These are phyloP conservation scores for Stephanodiscus minutulus DNA, from an alignment of 108 stramenopile species.

Conservation along the genomic window DNA sequence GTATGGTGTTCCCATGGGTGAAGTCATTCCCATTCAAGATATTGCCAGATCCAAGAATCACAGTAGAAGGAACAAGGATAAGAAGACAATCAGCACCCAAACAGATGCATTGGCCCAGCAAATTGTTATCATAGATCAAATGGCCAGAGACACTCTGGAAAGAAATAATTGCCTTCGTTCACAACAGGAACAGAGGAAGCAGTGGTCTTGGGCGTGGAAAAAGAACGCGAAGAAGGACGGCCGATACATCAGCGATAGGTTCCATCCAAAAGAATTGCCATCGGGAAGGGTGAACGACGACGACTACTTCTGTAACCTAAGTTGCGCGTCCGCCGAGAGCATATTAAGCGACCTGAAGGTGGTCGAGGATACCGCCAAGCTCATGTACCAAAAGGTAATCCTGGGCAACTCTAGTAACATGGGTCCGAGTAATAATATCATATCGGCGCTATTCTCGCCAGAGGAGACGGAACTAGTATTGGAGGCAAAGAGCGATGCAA, in stretches of 20 bases:
- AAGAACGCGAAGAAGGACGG: not conserved
- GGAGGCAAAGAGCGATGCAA: not conserved
- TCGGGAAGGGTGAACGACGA: not conserved
- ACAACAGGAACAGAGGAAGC: not conserved
- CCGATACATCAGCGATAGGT: not conserved
- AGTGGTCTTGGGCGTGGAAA: slow-evolving; percentile 3
- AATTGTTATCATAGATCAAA: not conserved
- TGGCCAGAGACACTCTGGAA: not conserved
- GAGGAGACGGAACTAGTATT: slow-evolving; percentile 4
- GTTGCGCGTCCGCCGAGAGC: not conserved
- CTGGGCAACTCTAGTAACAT: not conserved
- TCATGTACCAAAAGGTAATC: not conserved
- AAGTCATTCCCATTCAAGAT: slow-evolving; percentile 2
- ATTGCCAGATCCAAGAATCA: not conserved
- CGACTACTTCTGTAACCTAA: not conserved
- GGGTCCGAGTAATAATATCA: not conserved
- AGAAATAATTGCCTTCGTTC: not conserved
- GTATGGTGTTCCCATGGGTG: not conserved
- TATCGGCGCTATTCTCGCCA: not conserved
- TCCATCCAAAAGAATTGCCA: not conserved
- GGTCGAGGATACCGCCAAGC: not conserved
- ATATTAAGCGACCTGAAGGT: slow-evolving; percentile 1
- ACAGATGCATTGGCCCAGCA: not conserved
- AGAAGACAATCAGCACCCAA: not conserved
- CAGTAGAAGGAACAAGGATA: not conserved